Conservation (phyloP, 129 eudicot genomes). For the Flaveria sonorensis region DNA sequence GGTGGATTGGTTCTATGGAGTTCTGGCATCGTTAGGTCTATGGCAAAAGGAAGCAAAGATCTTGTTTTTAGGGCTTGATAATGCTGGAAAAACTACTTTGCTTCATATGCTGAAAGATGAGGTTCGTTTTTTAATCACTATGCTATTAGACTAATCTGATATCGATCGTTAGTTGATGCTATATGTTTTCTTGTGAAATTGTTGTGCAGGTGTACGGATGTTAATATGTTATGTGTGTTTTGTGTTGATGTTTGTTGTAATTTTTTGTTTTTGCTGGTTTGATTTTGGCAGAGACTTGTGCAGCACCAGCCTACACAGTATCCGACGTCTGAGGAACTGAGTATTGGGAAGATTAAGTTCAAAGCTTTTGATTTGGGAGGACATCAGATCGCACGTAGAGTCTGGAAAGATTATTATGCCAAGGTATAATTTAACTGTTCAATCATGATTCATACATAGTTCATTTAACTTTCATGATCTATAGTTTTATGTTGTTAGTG, state of each 20-base stretch:
- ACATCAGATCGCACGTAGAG: slow-evolving; percentile 82
- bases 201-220: neutral
- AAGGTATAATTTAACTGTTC: slow-evolving; percentile 35
- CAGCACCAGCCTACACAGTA: slow-evolving; percentile 85
- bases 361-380: slow-evolving; percentile 90
- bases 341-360: slow-evolving; percentile 82
- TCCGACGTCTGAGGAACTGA: slow-evolving; percentile 84
- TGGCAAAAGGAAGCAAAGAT: slow-evolving; percentile 97
- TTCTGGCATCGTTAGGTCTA: slow-evolving; percentile 81
- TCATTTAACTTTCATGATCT: neutral
- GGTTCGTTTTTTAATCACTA: slow-evolving; percentile 38
- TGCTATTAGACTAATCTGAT: neutral
- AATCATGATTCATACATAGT: too few species aligned
- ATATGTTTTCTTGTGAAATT: neutral
- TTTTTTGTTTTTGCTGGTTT: slow-evolving; percentile 1
- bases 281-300: slow-evolving; percentile 59
- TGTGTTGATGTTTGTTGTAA: slow-evolving; percentile 8
- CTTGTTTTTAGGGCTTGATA: slow-evolving; percentile 87
- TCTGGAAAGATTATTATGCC: slow-evolving; percentile 81
- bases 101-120: slow-evolving; percentile 97
- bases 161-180: neutral
- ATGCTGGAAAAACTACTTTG: slow-evolving; percentile 90
- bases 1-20: slow-evolving; percentile 91
- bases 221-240: neutral
- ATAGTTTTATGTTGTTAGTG: neutral